Conservation (phyloP, 257 asterid genomes). For the Primulina huaijiensis region DNA sequence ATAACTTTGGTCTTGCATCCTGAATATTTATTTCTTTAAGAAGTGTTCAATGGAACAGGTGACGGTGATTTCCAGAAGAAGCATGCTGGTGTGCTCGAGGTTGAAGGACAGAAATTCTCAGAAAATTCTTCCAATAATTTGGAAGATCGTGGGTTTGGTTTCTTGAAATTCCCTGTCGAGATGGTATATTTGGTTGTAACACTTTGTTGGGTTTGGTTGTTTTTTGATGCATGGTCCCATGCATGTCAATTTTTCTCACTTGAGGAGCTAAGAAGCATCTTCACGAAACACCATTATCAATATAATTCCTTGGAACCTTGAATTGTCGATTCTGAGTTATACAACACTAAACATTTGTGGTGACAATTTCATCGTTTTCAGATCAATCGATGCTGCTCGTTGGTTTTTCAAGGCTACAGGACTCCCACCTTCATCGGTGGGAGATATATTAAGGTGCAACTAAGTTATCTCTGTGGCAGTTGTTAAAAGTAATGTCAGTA, state of each 20-base stretch:
- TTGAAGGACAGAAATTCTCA: constrained; percentile 35
- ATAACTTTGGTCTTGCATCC: constrained; percentile 12
- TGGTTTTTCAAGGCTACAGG: constrained; percentile 56
- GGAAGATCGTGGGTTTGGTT: constrained; percentile 33
- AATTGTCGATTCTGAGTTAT: not conserved
- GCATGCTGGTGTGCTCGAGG: constrained; percentile 26
- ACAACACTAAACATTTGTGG: constrained; percentile 1
- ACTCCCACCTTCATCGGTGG: constrained; percentile 82
- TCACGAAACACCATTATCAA: not conserved
- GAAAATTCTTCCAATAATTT: constrained; percentile 26
- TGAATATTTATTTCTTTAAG: constrained; percentile 14
- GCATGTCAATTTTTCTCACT: constrained; percentile 7
- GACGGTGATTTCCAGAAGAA: constrained; percentile 34
- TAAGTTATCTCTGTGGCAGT: constrained; percentile 10
- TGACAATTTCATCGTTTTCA: constrained; percentile 33
- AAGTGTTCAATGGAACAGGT: constrained; percentile 41
- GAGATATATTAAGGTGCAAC: constrained; percentile 85
- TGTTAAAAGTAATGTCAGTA: constrained; percentile 5
- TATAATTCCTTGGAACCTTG: constrained; percentile 11
- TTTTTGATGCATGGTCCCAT: constrained; percentile 11
- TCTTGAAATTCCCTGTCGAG: constrained; percentile 36
- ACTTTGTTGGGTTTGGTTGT: constrained; percentile 12
- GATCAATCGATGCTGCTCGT: constrained; percentile 55
- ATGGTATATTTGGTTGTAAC: constrained; percentile 40
- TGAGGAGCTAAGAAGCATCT: constrained; percentile 6